These are phyloP conservation scores for Ogataea paradorogensis DNA, from an alignment of 805 yeast genomes.

Conservation along the genomic window DNA sequence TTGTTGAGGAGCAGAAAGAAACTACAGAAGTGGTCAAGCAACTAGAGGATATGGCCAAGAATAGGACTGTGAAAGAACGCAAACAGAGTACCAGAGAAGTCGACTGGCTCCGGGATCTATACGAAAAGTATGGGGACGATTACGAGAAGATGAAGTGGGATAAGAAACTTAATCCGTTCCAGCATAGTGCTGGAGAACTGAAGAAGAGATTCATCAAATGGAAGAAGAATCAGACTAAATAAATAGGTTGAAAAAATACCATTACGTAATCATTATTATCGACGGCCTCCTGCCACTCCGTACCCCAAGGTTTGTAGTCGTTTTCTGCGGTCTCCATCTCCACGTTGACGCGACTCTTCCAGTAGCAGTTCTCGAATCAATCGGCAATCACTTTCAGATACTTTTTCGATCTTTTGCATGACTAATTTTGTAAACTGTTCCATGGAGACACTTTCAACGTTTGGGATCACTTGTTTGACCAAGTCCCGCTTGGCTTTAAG, in stretches of 20 bases:
- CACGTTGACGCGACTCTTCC: slow-evolving; percentile 14
- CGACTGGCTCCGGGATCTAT: slow-evolving; percentile 63
- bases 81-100: slow-evolving; percentile 68
- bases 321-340: slow-evolving; percentile 16
- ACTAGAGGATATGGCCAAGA: slow-evolving; percentile 59
- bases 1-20: slow-evolving; percentile 18
- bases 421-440: slow-evolving; percentile 16
- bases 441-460: slow-evolving; percentile 18
- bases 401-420: slow-evolving; percentile 10
- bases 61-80: slow-evolving; percentile 45
- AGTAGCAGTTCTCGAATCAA: slow-evolving; percentile 20
- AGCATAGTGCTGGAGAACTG: slow-evolving; percentile 82
- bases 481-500: slow-evolving; percentile 59
- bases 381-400: slow-evolving; percentile 17
- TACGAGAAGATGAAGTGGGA: slow-evolving; percentile 92
- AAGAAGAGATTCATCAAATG: slow-evolving; percentile 68
- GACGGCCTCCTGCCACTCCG: slow-evolving; percentile 14
- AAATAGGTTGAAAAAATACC: too few species aligned
- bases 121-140: slow-evolving; percentile 82
- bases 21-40: slow-evolving; percentile 61
- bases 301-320: slow-evolving; percentile 27
- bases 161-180: slow-evolving; percentile 74
- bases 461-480: slow-evolving; percentile 47
- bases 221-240: slow-evolving; percentile 48
- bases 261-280: not conserved